Evolutionary conservation across 768 basidiomycete genomes (phyloP), one percentile per base, ranked within the genome.

Genomic region (Chlorophyllum brunneum): DNA sequence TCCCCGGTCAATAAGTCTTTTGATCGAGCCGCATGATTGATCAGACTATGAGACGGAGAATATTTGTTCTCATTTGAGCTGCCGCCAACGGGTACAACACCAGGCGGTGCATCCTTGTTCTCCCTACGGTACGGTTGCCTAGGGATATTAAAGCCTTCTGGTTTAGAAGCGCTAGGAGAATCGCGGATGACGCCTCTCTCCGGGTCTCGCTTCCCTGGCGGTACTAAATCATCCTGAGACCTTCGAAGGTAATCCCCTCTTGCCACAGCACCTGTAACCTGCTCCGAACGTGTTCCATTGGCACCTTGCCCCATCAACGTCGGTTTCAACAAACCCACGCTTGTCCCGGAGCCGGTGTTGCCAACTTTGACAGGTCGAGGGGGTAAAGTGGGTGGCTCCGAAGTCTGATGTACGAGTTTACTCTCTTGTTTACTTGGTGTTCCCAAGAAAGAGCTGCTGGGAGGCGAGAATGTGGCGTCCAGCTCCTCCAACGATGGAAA

Each of bases 401-500:
- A 26, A 4, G 24, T 10, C 3, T 31, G 52, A n/a, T 41, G 36
- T n/a, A 36, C 9, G 40, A 48, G 36, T 24, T 38, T 40, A 33
- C 11, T 24, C 24, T 48, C 31, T 18, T 39, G 48, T 23, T 43
- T 40, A 24, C 24, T 27, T 20, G 30, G 10, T 22, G 18, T 33
- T 23, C 20, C 34, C 23, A 26, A 13, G 22, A 45, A n/a, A 33
- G 49, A 30, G 54, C 52, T 5, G 60, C 56, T 15, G 61, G 64
- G 54, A 1, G 55, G 34, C n/a, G 48, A 56, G 45, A 67, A 67
- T 29, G 59, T 61, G 2, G 81, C 78, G 65, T 92, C 86, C 5
- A 95, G 71, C 54, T 89, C 87, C 63, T 95, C 94, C 36, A 97
- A 70, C 0, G 94, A 88, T 0, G 94, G 94, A 65, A 90, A 97